Evolutionary conservation across 2,329 filamentous ascomycete genomes (phyloP).

Genomic region (Sordariomycetes sp.): DNA sequence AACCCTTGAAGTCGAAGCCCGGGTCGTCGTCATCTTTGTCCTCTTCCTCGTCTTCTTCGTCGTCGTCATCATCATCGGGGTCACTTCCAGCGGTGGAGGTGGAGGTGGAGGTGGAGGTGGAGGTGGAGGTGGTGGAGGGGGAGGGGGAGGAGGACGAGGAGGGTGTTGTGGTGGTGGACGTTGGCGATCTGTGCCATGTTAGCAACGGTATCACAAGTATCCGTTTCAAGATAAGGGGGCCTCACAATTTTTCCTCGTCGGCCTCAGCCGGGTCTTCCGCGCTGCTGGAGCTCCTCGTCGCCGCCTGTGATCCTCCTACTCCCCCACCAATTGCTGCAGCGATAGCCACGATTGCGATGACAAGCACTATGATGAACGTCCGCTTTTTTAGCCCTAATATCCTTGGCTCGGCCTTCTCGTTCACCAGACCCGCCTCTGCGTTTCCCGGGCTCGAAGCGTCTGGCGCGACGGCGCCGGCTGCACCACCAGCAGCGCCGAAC

Average conservation of each 20-base stretch:
- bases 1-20: neutral
- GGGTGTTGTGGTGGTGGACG: neutral
- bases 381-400: conserved; percentile 3
- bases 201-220: neutral
- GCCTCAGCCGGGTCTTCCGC: neutral
- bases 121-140: neutral
- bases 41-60: neutral
- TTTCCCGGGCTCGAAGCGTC: neutral
- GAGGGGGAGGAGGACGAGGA: neutral
- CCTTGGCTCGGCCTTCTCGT: neutral
- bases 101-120: neutral
- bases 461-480: neutral
- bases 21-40: neutral
- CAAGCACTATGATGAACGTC: neutral
- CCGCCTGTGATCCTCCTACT: neutral
- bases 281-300: neutral
- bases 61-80: neutral
- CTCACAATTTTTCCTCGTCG: neutral
- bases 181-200: neutral
- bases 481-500: neutral
- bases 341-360: neutral
- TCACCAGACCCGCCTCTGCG: neutral
- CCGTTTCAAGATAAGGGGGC: neutral
- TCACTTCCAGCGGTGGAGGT: neutral
- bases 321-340: conserved; percentile 1